Evolutionary conservation across 2,329 filamentous ascomycete genomes (phyloP).

Genomic region (Ascomycota sp.): DNA sequence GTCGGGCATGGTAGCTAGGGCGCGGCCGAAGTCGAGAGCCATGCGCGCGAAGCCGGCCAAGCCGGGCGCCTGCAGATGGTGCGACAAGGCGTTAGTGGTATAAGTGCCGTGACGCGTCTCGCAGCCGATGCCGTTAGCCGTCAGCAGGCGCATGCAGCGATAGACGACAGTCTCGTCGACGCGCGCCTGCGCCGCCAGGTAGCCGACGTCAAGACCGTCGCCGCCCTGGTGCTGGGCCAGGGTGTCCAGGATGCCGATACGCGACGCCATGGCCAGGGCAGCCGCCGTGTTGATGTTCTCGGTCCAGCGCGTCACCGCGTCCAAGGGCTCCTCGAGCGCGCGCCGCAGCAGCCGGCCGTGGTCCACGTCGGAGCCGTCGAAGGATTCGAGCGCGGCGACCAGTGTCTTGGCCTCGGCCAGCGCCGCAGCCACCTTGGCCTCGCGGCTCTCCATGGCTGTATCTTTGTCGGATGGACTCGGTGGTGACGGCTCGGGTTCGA

Average conservation of each 20-base stretch:
- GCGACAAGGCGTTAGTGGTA: constrained; percentile 12
- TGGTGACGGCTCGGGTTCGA: no score
- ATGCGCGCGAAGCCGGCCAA: constrained; percentile 13
- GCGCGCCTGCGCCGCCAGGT: constrained; percentile 4
- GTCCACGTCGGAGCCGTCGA: not conserved
- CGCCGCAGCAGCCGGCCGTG: not conserved
- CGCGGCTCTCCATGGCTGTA: not conserved
- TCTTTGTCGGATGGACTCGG: no score
- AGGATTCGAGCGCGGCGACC: not conserved
- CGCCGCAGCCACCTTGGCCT: not conserved
- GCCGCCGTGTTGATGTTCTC: not conserved
- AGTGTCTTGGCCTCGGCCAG: not conserved
- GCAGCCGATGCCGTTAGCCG: constrained; percentile 10
- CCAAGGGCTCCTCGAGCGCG: not conserved
- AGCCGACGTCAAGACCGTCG: not conserved
- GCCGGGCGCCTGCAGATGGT: constrained; percentile 8
- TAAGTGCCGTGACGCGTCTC: constrained; percentile 11
- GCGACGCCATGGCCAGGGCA: not conserved
- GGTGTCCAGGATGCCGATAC: not conserved
- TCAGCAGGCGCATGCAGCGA: constrained; percentile 10
- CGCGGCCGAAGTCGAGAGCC: constrained; percentile 11
- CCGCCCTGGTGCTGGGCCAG: not conserved
- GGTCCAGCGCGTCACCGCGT: not conserved
- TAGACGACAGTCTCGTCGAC: constrained; percentile 11
- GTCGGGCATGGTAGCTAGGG: constrained; percentile 6